phyloP scores from a whole-genome alignment of 2,329 filamentous ascomycete genomes.

The Alternaria viburni region DNA sequence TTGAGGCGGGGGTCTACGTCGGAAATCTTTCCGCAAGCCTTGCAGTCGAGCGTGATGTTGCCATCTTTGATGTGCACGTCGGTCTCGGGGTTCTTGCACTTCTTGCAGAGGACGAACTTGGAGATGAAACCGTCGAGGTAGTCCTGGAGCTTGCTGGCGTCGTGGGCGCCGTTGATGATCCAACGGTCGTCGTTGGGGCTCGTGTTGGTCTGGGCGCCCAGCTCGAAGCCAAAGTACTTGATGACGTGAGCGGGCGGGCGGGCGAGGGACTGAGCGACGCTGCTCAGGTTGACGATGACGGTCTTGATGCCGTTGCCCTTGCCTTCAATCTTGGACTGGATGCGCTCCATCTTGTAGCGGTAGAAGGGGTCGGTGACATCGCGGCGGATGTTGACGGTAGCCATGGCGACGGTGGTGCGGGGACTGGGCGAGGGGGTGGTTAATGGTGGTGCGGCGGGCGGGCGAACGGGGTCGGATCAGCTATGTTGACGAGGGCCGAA shows the following conservation, averaged over 20 bases:
- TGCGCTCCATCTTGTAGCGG: conserved; percentile 99
- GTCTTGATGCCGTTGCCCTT: conserved; percentile 99
- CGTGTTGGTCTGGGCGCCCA: conserved; percentile 97
- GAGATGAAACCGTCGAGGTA: conserved; percentile 98
- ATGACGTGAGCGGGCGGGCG: conserved; percentile 94
- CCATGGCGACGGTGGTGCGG: conserved; percentile 73
- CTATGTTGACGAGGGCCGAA: conserved; percentile 61
- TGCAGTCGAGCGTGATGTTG: conserved; percentile 93
- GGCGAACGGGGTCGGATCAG: conserved; percentile 38
- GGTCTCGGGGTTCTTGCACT: conserved; percentile 99
- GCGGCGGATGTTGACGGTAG: conserved; percentile 94
- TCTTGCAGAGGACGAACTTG: conserved; percentile 99
- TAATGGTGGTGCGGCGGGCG: conserved; percentile 40
- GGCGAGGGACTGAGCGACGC: conserved; percentile 88
- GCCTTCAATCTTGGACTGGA: conserved; percentile 99
- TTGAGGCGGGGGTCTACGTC: conserved; percentile 93
- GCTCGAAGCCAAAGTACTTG: conserved; percentile 99
- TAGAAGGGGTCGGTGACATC: conserved; percentile 99
- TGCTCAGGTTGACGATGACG: conserved; percentile 95
- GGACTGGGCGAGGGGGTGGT: conserved; percentile 33
- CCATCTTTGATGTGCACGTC: conserved; percentile 95
- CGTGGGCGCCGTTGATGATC: conserved; percentile 99
- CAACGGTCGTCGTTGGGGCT: conserved; percentile 97
- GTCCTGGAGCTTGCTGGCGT: conserved; percentile 93
- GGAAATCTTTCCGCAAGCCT: conserved; percentile 93